Evolutionary conservation across 306 rosid genomes (phyloP).

Genomic region (Lotus japonicus): DNA sequence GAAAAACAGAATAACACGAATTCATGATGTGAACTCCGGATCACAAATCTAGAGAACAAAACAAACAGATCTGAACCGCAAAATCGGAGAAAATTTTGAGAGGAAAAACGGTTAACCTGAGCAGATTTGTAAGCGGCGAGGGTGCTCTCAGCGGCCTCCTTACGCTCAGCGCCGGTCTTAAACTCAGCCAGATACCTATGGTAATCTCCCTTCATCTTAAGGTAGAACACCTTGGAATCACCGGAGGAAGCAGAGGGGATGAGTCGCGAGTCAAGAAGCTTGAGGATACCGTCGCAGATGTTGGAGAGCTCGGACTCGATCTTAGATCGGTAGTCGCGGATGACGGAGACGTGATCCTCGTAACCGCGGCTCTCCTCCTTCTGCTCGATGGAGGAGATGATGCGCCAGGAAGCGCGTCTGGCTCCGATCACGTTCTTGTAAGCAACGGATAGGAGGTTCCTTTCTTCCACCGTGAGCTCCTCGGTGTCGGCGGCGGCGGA

Average conservation of each 20-base stretch:
- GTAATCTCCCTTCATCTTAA: constrained; percentile 98
- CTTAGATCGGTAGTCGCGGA: constrained; percentile 96
- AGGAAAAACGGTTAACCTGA: constrained; percentile 47
- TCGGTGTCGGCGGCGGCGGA: constrained; percentile 78
- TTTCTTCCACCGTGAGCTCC: constrained; percentile 91
- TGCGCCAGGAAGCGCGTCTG: constrained; percentile 89
- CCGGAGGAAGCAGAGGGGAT: constrained; percentile 83
- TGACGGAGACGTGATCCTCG: constrained; percentile 81
- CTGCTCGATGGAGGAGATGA: constrained; percentile 97
- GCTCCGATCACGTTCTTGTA: constrained; percentile 98
- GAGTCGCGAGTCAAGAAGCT: constrained; percentile 92
- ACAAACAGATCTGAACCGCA: constrained; percentile 8
- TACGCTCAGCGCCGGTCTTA: constrained; percentile 94
- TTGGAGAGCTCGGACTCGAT: constrained; percentile 84
- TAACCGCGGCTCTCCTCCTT: constrained; percentile 99
- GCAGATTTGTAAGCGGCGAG: constrained; percentile 94
- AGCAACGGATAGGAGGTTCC: constrained; percentile 92
- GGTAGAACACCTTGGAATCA: constrained; percentile 95
- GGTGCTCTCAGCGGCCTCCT: constrained; percentile 98
- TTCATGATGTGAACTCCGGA: not conserved
- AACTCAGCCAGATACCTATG: constrained; percentile 98
- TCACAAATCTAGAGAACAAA: constrained; percentile 2
- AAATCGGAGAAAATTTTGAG: not conserved
- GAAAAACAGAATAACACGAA: not conserved
- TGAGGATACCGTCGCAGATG: constrained; percentile 95